Base-by-base conservation (phyloP, 768 basidiomycete genomes). In the Panellus pusillus region DNA sequence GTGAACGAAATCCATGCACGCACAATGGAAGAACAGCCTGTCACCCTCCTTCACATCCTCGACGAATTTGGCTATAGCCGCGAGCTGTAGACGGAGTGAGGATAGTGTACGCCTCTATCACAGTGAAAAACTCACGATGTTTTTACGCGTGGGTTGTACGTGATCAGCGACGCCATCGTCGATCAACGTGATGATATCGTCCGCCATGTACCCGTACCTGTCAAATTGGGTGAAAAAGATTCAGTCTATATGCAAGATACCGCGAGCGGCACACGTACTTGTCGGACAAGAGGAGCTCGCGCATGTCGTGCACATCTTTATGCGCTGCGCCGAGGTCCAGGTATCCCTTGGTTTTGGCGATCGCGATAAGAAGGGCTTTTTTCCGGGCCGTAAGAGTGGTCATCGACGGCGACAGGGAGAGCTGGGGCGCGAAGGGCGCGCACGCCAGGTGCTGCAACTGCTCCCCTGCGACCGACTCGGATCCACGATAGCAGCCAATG, bases 351-450 rank as follows among this genome's bases (percentile, higher is more conserved):
- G 20, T 42, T 6, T 19, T 47, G 52, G 20, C n/a, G 24, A 54
- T 54, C 20, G 32, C 53, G 28, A 48, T 44, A 24, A 54, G 53
- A 14, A 54, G 53, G 6, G 53, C 53, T 18, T 32, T 54, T 12
- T 54, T 54, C 17, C 32, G 32, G 32, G 6, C 24, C 32, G 32
- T 35, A 3, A 35, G 32, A 35, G 32, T 11, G 32, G 11, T 35
- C 32, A 14, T 35, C 32, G 32, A 35, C 14, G 32, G 11, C 32
- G 32, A 9, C 32, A 14, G 2, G 3, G 32, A 11, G 3, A 3
- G 32, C 11, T 9, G 11, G 32, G 32, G 32, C 3, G 32, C n/a
- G n/a, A n/a, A 35, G 3, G 7, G 32, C 32, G 32, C 2, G 32
- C 24, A 3, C 6, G 32, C 11, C 14, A 35, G 32, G 32, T 35